Base-by-base conservation (phyloP, 495 filamentous ascomycete genomes). In the Penicillium steckii region DNA sequence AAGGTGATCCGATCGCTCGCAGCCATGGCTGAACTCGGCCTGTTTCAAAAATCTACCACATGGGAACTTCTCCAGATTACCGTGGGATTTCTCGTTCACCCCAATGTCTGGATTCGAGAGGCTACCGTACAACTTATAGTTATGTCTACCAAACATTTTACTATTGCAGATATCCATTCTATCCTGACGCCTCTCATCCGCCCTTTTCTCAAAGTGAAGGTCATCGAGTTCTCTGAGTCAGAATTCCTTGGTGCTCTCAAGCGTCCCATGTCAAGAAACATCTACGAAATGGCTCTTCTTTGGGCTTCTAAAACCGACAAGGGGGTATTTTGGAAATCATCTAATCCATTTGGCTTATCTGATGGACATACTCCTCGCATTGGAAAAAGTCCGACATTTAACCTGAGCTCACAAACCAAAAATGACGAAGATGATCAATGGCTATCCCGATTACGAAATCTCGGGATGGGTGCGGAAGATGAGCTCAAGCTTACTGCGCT, bases 381-480 rank as follows among this genome's bases (percentile, higher is more conserved):
- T 25, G 59, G 64, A 22, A 64, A 52, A 43, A 50, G 38, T 45
- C 50, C 54, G 7, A 47, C 35, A 3, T 45, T 51, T 9, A 78
- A 81, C n/a, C 53, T 80, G 25, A 59, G 56, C 40, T 50, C 68
- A 22, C 63, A 74, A 1, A 44, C 67, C 13, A 91, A 82, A 62
- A 96, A 93, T 59, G 91, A 96, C n/a, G 93, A 97, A 65, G 95
- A 99, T 66, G 91, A 97, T 49, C 85, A 91, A 60, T 99, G 95
- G 95, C 75, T 99, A n/a, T 73, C 74, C 17, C 83, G 88, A 44
- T 70, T 99, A 25, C 81, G 90, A 25, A 92, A 89, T 53, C 80
- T 94, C 30, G 93, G 94, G 1, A 88, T 99, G 81, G 67, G 75
- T 1, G 52, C 73, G 0, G 92, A 95, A 38, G 95, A 99, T 58